Base-by-base conservation (phyloP, 2,329 filamentous ascomycete genomes). In the Trichophyton simii region DNA sequence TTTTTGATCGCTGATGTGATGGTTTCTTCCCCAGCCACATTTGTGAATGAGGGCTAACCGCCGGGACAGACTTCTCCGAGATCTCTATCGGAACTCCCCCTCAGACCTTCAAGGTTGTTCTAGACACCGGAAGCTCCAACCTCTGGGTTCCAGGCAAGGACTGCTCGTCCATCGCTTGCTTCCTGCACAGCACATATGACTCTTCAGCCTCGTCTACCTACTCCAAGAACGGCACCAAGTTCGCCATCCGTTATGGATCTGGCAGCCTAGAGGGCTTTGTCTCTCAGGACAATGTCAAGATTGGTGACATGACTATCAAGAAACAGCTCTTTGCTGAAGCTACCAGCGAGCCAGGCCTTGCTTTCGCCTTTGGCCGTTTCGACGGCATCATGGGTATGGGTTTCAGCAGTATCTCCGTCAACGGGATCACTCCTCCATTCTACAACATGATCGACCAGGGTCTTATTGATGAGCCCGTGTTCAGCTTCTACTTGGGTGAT, bases 121-220 rank as follows among this genome's bases (percentile, higher is more conserved):
- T 99, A 66, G 94, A 99, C 76, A 99, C 94, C 31, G 94, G 94
- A 70, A 96, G 91, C 82, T 97, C 94, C 75, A 99, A 99, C 82
- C 84, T 99, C 66, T 99, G 95, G 95, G 91, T 99, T 63, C 95
- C 95, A 44, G 96, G 91, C 25, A 81, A 84, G 62, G 82, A 90
- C 72, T 99, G 95, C 77, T 86, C 83, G 72, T 96, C 91, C 72
- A 99, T 99, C 72, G 95, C 94, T 66, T 99, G 94, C 84, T 99
- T 92, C 79, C 85, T 99, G 63, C 94, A 99, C 82, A 86, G 78
- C 77, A 99, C 95, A 80, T 99, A 97, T 80, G 91, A 97, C 78
- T 94, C 91, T 62, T 88, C 86, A 42, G 79, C 85, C 3, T 99
- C 95, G 57, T 92, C 87, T 20, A 89, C 89, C 57, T 96, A 91